Percentiles rank a stretch among this genome's conserved stretches.
These are phyloP conservation scores for Begonia fuchsioides DNA, from an alignment of 306 rosid genomes.

Conservation along the genomic window DNA sequence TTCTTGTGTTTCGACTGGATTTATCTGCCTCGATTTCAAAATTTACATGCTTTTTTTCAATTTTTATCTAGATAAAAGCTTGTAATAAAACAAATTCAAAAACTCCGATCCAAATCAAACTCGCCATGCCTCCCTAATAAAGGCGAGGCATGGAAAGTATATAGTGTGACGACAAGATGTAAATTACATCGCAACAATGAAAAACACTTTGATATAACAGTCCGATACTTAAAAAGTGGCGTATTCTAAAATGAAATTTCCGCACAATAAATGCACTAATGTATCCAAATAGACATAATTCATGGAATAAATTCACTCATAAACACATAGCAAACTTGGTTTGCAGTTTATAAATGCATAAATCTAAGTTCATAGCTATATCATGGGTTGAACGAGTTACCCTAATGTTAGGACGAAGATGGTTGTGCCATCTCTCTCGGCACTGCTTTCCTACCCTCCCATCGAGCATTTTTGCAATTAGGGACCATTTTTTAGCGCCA, in stretches of 20 bases:
- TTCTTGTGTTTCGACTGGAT: neutral
- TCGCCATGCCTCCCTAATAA: conserved; percentile 6
- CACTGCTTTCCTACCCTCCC: conserved; percentile 65
- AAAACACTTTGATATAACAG: neutral
- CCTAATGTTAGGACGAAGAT: conserved; percentile 61
- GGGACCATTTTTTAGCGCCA: conserved; percentile 57
- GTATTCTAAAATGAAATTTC: conserved; percentile 14
- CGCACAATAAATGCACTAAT: neutral
- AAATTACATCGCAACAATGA: too few relatives aligned
- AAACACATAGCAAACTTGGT: too few relatives aligned
- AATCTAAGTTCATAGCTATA: neutral
- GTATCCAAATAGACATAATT: neutral
- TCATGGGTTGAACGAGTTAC: conserved; percentile 14
- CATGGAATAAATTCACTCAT: neutral
- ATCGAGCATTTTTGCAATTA: conserved; percentile 26
- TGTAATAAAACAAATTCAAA: neutral
- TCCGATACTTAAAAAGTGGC: neutral
- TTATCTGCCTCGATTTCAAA: neutral
- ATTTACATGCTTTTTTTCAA: neutral
- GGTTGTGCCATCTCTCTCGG: conserved; percentile 77
- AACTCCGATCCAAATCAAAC: neutral
- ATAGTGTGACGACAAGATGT: too few relatives aligned
- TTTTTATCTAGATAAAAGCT: neutral
- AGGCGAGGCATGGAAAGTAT: conserved; percentile 1
- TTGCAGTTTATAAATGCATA: neutral